Conservation (phyloP, 1,284 basidiomycete genomes). For the Moesziomyces parantarcticus region DNA sequence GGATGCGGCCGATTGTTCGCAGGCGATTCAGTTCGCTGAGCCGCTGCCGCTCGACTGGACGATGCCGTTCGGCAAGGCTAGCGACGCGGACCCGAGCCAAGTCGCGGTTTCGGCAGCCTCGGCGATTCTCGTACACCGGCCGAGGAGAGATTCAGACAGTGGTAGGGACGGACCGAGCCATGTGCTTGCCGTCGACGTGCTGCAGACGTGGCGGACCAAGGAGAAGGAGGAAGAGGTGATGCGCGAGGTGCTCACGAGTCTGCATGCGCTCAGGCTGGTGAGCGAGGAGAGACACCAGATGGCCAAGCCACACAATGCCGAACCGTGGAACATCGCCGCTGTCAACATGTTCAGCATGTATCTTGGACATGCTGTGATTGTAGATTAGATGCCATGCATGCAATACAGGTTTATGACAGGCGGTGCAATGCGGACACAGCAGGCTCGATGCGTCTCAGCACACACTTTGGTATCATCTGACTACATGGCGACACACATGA, state of each 20-base stretch:
- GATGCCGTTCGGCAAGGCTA: slow-evolving; percentile 2
- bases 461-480: too few relatives aligned
- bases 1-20: slow-evolving; percentile 29
- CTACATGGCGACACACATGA: too few relatives aligned
- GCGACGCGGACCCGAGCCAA: too few relatives aligned
- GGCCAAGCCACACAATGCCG: slow-evolving; percentile 4
- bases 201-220: slow-evolving; percentile 6
- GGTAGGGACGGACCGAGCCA: background rate
- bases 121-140: slow-evolving; percentile 19
- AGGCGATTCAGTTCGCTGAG: slow-evolving; percentile 17
- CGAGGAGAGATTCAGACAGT: slow-evolving; percentile 3
- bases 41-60: slow-evolving; percentile 37
- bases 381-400: slow-evolving; percentile 2
- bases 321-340: slow-evolving; percentile 31
- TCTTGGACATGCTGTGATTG: slow-evolving; percentile 4
- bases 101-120: slow-evolving; percentile 8
- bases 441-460: too few relatives aligned
- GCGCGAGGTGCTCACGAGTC: slow-evolving; percentile 10
- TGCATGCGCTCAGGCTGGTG: slow-evolving; percentile 35
- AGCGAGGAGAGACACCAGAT: slow-evolving; percentile 32
- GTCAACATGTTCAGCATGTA: slow-evolving; percentile 18
- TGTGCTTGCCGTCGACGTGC: slow-evolving; percentile 20
- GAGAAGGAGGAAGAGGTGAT: slow-evolving; percentile 2
- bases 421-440: too few relatives aligned
- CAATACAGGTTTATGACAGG: background rate